Evolutionary conservation across 169 alveolate species (phyloP).

Genomic region (Eimeria brunetti): DNA sequence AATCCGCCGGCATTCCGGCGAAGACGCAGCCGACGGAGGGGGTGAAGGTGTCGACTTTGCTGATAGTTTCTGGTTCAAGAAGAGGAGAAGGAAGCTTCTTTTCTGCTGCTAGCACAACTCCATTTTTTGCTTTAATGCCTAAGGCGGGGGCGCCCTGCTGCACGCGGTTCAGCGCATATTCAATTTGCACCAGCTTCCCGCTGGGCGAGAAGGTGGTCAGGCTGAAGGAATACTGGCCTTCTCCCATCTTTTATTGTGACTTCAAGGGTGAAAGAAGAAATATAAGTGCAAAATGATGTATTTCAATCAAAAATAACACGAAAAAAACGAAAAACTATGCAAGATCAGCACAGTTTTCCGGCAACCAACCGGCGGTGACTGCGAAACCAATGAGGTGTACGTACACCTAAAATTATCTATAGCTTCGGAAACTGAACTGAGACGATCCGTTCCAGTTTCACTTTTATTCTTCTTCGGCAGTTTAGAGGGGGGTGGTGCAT

Average conservation of each 20-base stretch:
- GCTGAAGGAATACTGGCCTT: constrained; percentile 94
- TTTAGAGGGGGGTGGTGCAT: constrained; percentile 23
- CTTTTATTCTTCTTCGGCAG: background rate
- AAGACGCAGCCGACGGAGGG: constrained; percentile 94
- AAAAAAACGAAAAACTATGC: background rate
- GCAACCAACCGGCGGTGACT: background rate
- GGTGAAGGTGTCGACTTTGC: constrained; percentile 96
- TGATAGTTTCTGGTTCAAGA: constrained; percentile 83
- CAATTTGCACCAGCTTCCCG: constrained; percentile 98
- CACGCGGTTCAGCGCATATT: constrained; percentile 96
- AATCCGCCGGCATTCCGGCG: constrained; percentile 99
- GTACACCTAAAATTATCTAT: constrained; percentile 9
- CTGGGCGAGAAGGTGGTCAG: constrained; percentile 97
- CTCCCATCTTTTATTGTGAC: constrained; percentile 81
- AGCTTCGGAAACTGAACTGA: background rate
- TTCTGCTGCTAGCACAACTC: constrained; percentile 96
- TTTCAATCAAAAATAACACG: background rate
- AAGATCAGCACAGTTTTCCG: background rate
- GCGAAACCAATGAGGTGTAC: background rate
- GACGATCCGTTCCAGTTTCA: background rate
- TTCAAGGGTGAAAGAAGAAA: background rate
- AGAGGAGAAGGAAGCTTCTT: constrained; percentile 93
- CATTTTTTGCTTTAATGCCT: constrained; percentile 91
- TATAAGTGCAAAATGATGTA: background rate
- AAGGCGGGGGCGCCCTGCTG: constrained; percentile 80